These are phyloP conservation scores for Metarhizium guizhouense DNA, from an alignment of 2,329 filamentous ascomycete species.

Conservation along the genomic window DNA sequence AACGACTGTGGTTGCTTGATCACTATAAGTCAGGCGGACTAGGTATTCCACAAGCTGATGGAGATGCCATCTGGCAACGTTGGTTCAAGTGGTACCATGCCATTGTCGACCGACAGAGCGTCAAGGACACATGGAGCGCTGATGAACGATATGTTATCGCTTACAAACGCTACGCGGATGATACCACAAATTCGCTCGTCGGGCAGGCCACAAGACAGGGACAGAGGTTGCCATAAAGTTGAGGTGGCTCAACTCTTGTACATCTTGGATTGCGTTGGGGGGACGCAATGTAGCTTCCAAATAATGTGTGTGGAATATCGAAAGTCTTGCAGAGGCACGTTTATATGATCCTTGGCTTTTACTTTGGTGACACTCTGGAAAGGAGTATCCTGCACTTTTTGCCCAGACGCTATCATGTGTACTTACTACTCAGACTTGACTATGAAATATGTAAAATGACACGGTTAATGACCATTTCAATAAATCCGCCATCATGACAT, in stretches of 20 bases:
- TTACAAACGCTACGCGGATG: slow-evolving; percentile 59
- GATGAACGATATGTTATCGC: slow-evolving; percentile 58
- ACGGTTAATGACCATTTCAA: too few relatives aligned
- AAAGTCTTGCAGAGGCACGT: too few relatives aligned
- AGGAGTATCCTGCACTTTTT: too few relatives aligned
- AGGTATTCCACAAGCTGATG: slow-evolving; percentile 38
- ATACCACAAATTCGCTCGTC: slow-evolving; percentile 52
- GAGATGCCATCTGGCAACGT: slow-evolving; percentile 51
- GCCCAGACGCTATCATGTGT: too few relatives aligned
- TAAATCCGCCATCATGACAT: too few relatives aligned
- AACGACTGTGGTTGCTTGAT: slow-evolving; percentile 64
- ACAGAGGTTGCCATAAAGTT: slow-evolving; percentile 41
- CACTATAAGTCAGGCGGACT: slow-evolving; percentile 56
- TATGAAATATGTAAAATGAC: too few relatives aligned
- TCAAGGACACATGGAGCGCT: slow-evolving; percentile 60
- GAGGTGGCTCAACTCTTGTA: background rate
- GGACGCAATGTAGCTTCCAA: too few relatives aligned
- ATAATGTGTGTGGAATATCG: too few relatives aligned
- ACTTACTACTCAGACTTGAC: too few relatives aligned
- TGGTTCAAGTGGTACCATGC: slow-evolving; percentile 59
- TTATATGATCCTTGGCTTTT: too few relatives aligned
- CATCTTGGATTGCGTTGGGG: background rate
- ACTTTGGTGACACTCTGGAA: too few relatives aligned
- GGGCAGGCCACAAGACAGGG: slow-evolving; percentile 56
- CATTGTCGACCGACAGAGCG: slow-evolving; percentile 49